phyloP scores from a whole-genome alignment of 768 basidiomycete genomes.

The Trichaptum fuscoviolaceum region DNA sequence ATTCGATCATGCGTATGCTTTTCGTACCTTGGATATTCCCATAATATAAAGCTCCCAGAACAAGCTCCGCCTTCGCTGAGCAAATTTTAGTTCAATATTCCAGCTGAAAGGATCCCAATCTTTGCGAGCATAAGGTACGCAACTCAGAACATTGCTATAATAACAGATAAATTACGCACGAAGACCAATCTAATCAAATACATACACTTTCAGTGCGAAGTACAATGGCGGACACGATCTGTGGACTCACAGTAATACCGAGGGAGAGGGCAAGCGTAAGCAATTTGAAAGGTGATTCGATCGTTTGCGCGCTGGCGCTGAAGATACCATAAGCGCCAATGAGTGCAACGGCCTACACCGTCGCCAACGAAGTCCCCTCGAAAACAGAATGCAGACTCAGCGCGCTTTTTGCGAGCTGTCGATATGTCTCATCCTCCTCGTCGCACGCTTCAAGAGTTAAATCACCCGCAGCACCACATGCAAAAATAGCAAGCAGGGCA shows the following conservation, averaged over 20 bases:
- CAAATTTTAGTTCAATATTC: slow-evolving; percentile 53
- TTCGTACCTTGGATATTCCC: slow-evolving; percentile 45
- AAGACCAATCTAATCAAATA: slow-evolving; percentile 51
- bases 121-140: too few relatives aligned
- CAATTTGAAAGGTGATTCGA: slow-evolving; percentile 70
- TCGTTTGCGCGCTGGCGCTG: slow-evolving; percentile 49
- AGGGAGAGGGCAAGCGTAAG: slow-evolving; percentile 61
- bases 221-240: too few relatives aligned
- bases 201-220: too few relatives aligned
- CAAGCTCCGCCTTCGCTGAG: slow-evolving; percentile 55
- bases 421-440: slow-evolving; percentile 41
- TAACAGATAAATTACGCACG: slow-evolving; percentile 46
- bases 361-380: slow-evolving; percentile 47
- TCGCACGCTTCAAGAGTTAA: slow-evolving; percentile 54
- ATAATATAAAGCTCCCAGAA: slow-evolving; percentile 67
- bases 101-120: slow-evolving; percentile 73
- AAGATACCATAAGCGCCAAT: slow-evolving; percentile 30
- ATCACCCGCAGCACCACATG: slow-evolving; percentile 53
- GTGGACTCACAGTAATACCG: slow-evolving; percentile 55
- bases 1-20: too few relatives aligned
- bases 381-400: slow-evolving; percentile 43
- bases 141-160: too few relatives aligned
- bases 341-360: slow-evolving; percentile 44
- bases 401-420: slow-evolving; percentile 39
- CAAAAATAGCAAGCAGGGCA: slow-evolving; percentile 50